Percentiles rank a stretch among this genome's conserved stretches.
Evolutionary conservation across 441 rosid species (phyloP).

Genomic region (Melastoma candidum): DNA sequence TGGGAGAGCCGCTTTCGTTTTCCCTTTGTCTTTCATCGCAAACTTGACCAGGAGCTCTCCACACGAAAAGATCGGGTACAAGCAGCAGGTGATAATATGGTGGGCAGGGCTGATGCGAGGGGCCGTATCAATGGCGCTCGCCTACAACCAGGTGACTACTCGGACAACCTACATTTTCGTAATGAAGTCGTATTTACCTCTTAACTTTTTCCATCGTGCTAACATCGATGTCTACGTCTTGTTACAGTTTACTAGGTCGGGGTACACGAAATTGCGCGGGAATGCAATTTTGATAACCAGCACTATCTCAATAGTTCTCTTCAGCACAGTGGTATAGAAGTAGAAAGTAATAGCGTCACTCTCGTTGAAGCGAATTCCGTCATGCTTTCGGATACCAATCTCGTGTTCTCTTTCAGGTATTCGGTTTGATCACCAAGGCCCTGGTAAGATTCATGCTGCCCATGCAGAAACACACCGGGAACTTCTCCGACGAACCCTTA

Average conservation of each 20-base stretch:
- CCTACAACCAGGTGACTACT: constrained; percentile 13
- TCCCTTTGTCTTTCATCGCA: constrained; percentile 17
- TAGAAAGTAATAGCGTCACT: background rate
- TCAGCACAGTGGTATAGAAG: constrained; percentile 14
- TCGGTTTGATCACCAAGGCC: constrained; percentile 15
- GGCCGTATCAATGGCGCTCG: constrained; percentile 19
- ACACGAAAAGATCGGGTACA: constrained; percentile 6
- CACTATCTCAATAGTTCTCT: constrained; percentile 18
- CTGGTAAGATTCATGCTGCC: constrained; percentile 15
- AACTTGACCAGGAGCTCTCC: constrained; percentile 11
- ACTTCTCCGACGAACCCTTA: background rate
- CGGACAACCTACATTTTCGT: background rate
- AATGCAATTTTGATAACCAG: constrained; percentile 20
- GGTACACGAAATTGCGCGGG: constrained; percentile 14
- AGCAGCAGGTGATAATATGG: constrained; percentile 20
- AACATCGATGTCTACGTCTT: background rate
- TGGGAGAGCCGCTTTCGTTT: constrained; percentile 18
- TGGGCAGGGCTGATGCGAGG: constrained; percentile 21
- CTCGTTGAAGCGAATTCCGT: background rate
- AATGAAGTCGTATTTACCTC: background rate
- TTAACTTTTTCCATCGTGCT: background rate
- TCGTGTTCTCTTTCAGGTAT: constrained; percentile 10
- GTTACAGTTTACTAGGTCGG: constrained; percentile 15
- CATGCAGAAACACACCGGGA: background rate
- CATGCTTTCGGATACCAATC: background rate